Evolutionary conservation across 1,284 basidiomycete species (phyloP).

Genomic region (Ustilago cynodontis): DNA sequence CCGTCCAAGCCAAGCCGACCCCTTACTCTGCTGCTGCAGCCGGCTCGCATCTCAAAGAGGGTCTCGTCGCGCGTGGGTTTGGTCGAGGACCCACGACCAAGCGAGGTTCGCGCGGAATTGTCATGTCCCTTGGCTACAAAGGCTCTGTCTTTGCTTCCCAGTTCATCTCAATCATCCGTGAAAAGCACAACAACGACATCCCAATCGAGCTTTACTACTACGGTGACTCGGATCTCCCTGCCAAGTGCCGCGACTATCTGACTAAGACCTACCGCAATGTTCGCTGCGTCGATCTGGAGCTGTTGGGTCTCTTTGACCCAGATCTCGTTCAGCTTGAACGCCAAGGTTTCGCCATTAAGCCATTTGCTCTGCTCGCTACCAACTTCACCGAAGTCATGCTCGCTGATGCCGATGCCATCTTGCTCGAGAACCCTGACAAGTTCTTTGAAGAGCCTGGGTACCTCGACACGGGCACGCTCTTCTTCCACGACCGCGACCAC

Average conservation of each 20-base stretch:
- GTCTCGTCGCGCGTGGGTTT: slow-evolving; percentile 24
- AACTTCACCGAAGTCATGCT: slow-evolving; percentile 58
- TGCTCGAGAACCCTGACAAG: slow-evolving; percentile 42
- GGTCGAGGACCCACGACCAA: slow-evolving; percentile 3
- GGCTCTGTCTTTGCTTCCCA: slow-evolving; percentile 48
- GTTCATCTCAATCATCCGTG: slow-evolving; percentile 50
- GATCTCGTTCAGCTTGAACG: slow-evolving; percentile 47
- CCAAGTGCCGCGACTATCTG: slow-evolving; percentile 47
- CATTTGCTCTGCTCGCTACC: slow-evolving; percentile 51
- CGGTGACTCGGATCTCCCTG: slow-evolving; percentile 53
- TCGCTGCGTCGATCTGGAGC: slow-evolving; percentile 44
- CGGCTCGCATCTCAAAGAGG: background rate
- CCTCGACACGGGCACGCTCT: slow-evolving; percentile 53
- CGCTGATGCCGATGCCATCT: slow-evolving; percentile 51
- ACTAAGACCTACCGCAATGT: slow-evolving; percentile 43
- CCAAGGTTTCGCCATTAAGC: slow-evolving; percentile 54
- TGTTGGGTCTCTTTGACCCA: slow-evolving; percentile 45
- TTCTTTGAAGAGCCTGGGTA: slow-evolving; percentile 53
- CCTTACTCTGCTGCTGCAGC: slow-evolving; percentile 6
- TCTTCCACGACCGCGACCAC: slow-evolving; percentile 57
- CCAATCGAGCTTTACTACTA: slow-evolving; percentile 58
- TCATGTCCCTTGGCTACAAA: slow-evolving; percentile 53
- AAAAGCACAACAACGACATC: slow-evolving; percentile 44
- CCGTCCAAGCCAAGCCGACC: slow-evolving; percentile 32
- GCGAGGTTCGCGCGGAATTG: slow-evolving; percentile 38